phyloP scores from a whole-genome alignment of 345 rosid genomes.

The Boechera divaricarpa region DNA sequence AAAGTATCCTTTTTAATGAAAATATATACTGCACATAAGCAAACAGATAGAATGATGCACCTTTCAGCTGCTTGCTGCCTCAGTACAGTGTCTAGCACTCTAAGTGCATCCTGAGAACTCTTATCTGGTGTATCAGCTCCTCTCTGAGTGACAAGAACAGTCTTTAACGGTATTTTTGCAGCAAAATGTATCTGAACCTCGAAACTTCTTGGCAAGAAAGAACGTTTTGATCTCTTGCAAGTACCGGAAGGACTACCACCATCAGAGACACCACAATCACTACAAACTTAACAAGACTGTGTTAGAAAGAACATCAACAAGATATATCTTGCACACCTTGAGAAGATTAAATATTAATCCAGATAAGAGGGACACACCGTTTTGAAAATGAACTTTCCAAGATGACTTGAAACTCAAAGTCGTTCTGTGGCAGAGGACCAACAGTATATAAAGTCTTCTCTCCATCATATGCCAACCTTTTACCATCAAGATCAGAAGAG shows the following conservation, averaged over 20 bases:
- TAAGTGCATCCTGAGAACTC: conserved; percentile 67
- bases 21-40: conserved; percentile 12
- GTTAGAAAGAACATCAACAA: conserved; percentile 2
- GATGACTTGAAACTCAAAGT: conserved; percentile 62
- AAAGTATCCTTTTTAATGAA: background rate
- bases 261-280: conserved; percentile 47
- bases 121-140: conserved; percentile 53
- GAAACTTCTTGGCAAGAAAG: conserved; percentile 60
- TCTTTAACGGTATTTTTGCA: conserved; percentile 63
- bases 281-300: conserved; percentile 28
- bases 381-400: conserved; percentile 70
- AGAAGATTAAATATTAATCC: conserved; percentile 11
- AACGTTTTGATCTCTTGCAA: conserved; percentile 66
- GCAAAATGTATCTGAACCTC: conserved; percentile 63
- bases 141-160: conserved; percentile 54
- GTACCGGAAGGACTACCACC: conserved; percentile 47
- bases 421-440: conserved; percentile 76
- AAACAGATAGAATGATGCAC: conserved; percentile 43
- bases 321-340: conserved; percentile 31
- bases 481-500: conserved; percentile 63
- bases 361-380: conserved; percentile 49
- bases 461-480: conserved; percentile 82
- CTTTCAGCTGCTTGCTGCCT: conserved; percentile 87
- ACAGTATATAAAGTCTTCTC: conserved; percentile 73
- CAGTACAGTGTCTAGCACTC: conserved; percentile 77